Base-by-base conservation (phyloP, 345 rosid species). In the Gossypium thurberi region DNA sequence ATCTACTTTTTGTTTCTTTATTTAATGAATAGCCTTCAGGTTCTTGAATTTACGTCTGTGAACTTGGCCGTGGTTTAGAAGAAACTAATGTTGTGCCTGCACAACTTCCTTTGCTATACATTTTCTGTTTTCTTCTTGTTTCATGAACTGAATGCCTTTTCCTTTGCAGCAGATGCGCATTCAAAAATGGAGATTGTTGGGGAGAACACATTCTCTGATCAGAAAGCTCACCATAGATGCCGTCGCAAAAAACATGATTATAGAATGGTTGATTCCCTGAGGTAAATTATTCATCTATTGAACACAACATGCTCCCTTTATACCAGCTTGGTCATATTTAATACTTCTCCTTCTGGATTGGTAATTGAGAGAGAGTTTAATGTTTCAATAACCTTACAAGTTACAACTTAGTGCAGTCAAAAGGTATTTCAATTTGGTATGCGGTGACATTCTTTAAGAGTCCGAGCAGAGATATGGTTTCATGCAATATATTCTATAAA, bases 211-310 rank as follows among this genome's bases (percentile, higher is more conserved):
- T 92, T 92, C 84, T 77, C 87, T 6, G 96, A 92, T 74, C 88
- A 85, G 78, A 95, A 91, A 78, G 73, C 82, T n/a, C 98, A 89
- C 56, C 80, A 91, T 82, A 86, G 99, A 80, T 87, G 90, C 72
- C 92, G 97, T 3, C 89, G 94, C 40, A 92, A 92, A 92, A 91
- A 93, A 82, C 89, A 92, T 60, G 99, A 95, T 69, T 89, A 77
- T 71, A 87, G 90, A 80, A 86, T 88, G 91, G 80, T 84, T 18
- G 87, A 84, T 67, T 71, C 92, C 26, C 73, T 84, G 77, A 85
- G 80, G 79, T 93, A 63, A 74, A 18, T 14, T 2, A n/a, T 42
- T 72, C 75, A 69, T 66, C 75, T 56, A 76, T 65, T 69, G 44
- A 61, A 47, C 15, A 46, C 23, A 69, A 2, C 58, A 20, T 33